A percentile compares a stretch with the other conserved stretches of the same genome.
These are phyloP conservation scores for Tolypocladium nubicola DNA, from an alignment of 2,329 filamentous ascomycete species.

Conservation along the genomic window DNA sequence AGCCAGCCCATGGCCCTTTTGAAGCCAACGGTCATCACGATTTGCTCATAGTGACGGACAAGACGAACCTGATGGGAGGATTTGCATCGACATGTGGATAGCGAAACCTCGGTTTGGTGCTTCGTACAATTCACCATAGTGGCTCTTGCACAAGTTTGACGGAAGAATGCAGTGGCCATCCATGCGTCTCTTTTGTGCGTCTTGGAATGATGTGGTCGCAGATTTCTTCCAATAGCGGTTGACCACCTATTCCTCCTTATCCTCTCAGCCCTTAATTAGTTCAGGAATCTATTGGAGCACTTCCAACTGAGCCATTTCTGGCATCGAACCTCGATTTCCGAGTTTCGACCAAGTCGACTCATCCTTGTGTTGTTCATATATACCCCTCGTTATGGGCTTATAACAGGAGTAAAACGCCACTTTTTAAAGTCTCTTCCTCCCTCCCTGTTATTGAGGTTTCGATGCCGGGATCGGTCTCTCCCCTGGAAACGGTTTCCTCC, in stretches of 20 bases:
- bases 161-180: background rate
- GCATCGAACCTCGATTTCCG: background rate
- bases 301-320: background rate
- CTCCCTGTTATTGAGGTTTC: background rate
- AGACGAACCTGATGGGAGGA: background rate
- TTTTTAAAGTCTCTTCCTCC: no score
- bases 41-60: background rate
- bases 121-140: background rate
- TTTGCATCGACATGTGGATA: background rate
- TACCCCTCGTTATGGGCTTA: background rate
- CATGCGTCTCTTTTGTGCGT: background rate
- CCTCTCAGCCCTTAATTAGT: background rate
- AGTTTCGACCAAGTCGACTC: background rate
- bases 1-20: background rate
- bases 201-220: no score
- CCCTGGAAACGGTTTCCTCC: conserved; percentile 33
- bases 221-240: background rate
- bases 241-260: background rate
- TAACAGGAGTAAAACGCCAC: background rate
- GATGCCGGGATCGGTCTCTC: conserved; percentile 10
- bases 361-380: background rate
- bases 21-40: background rate
- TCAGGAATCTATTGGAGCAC: background rate
- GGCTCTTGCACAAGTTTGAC: background rate
- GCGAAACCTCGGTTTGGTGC: background rate